Conservation (phyloP, 805 yeast genomes). For the Schwanniomyces yamadae region DNA sequence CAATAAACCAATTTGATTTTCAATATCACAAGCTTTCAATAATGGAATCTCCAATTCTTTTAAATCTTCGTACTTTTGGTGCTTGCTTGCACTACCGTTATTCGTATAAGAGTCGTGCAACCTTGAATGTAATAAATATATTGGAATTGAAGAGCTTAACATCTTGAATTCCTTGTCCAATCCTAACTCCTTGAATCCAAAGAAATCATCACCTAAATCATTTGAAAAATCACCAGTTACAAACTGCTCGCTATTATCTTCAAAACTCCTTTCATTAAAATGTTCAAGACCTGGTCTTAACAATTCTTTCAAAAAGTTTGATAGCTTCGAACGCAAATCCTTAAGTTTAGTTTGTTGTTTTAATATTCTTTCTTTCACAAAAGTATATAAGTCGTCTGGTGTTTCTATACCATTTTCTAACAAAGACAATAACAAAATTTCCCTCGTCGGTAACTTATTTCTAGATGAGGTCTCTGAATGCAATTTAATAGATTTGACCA, state of each 20-base stretch:
- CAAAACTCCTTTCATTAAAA: conserved; percentile 73
- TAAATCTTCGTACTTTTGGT: conserved; percentile 63
- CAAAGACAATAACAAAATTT: conserved; percentile 59
- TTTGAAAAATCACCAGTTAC: conserved; percentile 91
- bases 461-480: conserved; percentile 65
- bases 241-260: conserved; percentile 90
- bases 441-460: conserved; percentile 39
- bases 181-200: conserved; percentile 94
- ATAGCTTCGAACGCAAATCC: conserved; percentile 67
- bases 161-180: conserved; percentile 88
- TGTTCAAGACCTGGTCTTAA: conserved; percentile 79
- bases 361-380: conserved; percentile 67
- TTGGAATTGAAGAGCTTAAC: conserved; percentile 80
- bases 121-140: conserved; percentile 80
- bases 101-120: conserved; percentile 56
- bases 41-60: conserved; percentile 53
- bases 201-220: conserved; percentile 95
- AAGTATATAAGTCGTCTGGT: conserved; percentile 72
- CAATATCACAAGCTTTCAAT: conserved; percentile 51
- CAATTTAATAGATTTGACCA: conserved; percentile 66
- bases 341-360: conserved; percentile 67
- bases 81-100: conserved; percentile 45
- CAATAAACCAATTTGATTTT: conserved; percentile 55
- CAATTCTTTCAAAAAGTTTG: conserved; percentile 71
- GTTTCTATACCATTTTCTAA: conserved; percentile 84